Conservation (phyloP, 768 basidiomycete species). For the Lentinus brumalis region DNA sequence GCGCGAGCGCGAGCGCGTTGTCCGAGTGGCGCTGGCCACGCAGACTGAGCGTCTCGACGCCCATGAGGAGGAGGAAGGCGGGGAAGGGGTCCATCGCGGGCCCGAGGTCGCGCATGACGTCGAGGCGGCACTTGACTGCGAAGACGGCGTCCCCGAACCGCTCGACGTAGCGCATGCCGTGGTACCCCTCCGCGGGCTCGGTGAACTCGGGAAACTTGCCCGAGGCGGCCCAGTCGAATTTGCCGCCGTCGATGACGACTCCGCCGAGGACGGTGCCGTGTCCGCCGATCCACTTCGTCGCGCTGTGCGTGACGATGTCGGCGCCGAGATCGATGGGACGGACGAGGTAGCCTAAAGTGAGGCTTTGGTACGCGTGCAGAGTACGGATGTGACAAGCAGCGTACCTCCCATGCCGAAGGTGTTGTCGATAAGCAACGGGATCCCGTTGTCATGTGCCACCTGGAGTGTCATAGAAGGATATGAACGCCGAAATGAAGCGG, state of each 20-base stretch:
- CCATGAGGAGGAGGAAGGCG: slow-evolving; percentile 74
- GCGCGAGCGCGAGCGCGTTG: slow-evolving; percentile 71
- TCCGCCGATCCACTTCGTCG: slow-evolving; percentile 85
- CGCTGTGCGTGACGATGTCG: slow-evolving; percentile 77
- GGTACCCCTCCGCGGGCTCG: slow-evolving; percentile 74
- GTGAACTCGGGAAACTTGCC: slow-evolving; percentile 78
- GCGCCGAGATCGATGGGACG: slow-evolving; percentile 77
- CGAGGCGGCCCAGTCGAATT: slow-evolving; percentile 71
- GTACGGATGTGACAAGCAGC: neutral
- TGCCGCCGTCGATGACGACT: slow-evolving; percentile 73
- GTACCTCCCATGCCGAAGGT: slow-evolving; percentile 73
- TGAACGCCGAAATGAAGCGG: neutral
- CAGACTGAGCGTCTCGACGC: slow-evolving; percentile 76
- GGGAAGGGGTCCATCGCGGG: slow-evolving; percentile 71
- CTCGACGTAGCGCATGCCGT: slow-evolving; percentile 68
- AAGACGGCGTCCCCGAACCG: slow-evolving; percentile 68
- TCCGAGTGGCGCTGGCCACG: slow-evolving; percentile 73
- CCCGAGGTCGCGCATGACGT: slow-evolving; percentile 69
- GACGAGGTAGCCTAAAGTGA: slow-evolving; percentile 53
- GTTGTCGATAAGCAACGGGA: slow-evolving; percentile 83
- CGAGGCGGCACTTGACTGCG: slow-evolving; percentile 64
- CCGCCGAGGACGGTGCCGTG: slow-evolving; percentile 82
- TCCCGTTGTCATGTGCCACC: slow-evolving; percentile 71
- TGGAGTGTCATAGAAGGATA: slow-evolving; percentile 23
- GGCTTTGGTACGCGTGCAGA: neutral